These are phyloP conservation scores for Arbutus unedo DNA, from an alignment of 148 eudicot genomes.

Conservation along the genomic window DNA sequence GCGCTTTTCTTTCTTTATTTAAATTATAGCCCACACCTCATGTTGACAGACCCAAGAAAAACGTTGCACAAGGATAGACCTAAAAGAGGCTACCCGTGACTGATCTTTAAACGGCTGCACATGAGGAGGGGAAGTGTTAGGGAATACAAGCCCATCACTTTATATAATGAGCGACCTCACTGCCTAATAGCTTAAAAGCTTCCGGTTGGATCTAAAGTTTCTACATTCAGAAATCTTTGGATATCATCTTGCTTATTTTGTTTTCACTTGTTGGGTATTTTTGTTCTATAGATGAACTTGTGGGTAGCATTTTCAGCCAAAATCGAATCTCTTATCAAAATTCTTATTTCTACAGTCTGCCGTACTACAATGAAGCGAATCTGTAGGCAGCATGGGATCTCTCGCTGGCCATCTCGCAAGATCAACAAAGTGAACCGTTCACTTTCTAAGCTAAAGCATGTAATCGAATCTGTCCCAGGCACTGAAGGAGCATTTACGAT, in stretches of 20 bases:
- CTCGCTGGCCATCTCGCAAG: constrained; percentile 96
- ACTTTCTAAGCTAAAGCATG: constrained; percentile 35
- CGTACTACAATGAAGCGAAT: constrained; percentile 97
- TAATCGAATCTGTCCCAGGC: constrained; percentile 93
- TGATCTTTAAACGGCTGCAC: not conserved
- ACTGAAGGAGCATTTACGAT: constrained; percentile 66
- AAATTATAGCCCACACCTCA: not conserved
- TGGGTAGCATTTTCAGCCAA: not conserved
- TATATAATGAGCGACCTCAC: not conserved
- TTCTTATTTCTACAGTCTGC: constrained; percentile 56
- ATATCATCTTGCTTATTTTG: not conserved
- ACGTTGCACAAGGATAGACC: not conserved
- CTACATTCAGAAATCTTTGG: not conserved
- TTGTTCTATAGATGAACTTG: not conserved
- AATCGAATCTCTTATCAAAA: not conserved
- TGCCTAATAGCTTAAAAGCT: not conserved
- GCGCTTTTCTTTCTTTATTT: not conserved
- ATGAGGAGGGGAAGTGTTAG: not conserved
- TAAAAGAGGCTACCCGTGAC: not conserved
- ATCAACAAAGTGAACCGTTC: constrained; percentile 81
- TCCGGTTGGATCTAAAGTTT: constrained; percentile 15
- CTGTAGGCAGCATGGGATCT: constrained; percentile 92
- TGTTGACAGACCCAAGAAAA: not conserved
- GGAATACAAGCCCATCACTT: not conserved
- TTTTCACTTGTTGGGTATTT: not conserved